phyloP scores from a whole-genome alignment of 768 basidiomycete species.

The Nevesoporus exiguus region DNA sequence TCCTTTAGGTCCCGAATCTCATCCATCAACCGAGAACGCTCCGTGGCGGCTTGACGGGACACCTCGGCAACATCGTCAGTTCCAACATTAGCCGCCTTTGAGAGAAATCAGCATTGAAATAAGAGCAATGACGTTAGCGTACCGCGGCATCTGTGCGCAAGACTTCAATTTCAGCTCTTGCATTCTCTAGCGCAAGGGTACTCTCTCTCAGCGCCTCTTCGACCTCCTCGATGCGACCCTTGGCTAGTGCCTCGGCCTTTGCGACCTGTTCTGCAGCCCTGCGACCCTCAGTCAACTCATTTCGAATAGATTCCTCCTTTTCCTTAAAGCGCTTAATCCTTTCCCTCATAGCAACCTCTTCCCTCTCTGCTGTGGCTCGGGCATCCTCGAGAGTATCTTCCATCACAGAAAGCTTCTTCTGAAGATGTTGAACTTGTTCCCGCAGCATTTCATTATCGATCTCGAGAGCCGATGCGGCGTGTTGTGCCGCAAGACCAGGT shows the following conservation, averaged over 20 bases:
- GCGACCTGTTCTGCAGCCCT: slow-evolving; percentile 61
- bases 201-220: slow-evolving; percentile 90
- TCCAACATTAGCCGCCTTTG: slow-evolving; percentile 47
- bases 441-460: slow-evolving; percentile 94
- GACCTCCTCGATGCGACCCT: slow-evolving; percentile 73
- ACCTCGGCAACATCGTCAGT: slow-evolving; percentile 44
- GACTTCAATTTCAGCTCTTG: slow-evolving; percentile 85
- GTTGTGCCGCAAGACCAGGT: slow-evolving; percentile 34
- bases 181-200: slow-evolving; percentile 81
- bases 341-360: slow-evolving; percentile 61
- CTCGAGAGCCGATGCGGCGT: slow-evolving; percentile 68
- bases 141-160: slow-evolving; percentile 72
- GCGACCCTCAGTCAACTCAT: slow-evolving; percentile 65
- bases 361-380: slow-evolving; percentile 64
- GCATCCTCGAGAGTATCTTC: slow-evolving; percentile 87
- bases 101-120: slow-evolving; percentile 10
- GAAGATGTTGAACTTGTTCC: slow-evolving; percentile 87
- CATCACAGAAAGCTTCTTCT: slow-evolving; percentile 66
- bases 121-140: slow-evolving; percentile 29
- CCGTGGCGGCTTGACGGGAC: slow-evolving; percentile 46
- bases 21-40: slow-evolving; percentile 48
- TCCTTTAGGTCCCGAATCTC: slow-evolving; percentile 56
- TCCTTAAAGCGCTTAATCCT: slow-evolving; percentile 67
- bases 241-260: slow-evolving; percentile 59
- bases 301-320: slow-evolving; percentile 65